Percentiles rank a stretch among this genome's conserved stretches.
Evolutionary conservation across 2,329 filamentous ascomycete species (phyloP).

Genomic region (Sporothrix variecibatus): DNA sequence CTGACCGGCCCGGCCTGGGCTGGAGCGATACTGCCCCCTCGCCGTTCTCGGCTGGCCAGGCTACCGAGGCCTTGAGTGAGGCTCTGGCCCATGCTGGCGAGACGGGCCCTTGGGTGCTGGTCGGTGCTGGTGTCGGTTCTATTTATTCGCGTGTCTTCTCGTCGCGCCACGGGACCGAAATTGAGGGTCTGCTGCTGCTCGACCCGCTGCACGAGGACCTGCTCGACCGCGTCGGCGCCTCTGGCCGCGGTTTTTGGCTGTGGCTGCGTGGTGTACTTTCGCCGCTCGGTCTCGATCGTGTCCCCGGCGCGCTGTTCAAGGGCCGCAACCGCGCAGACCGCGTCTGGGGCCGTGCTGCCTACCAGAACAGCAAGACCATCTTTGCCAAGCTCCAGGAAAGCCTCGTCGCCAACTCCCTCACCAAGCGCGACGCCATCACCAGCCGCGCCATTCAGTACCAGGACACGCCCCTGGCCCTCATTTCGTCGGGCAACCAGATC

Average conservation of each 20-base stretch:
- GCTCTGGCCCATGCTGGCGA: slow-evolving; percentile 79
- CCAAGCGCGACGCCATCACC: slow-evolving; percentile 76
- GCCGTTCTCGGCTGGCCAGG: slow-evolving; percentile 89
- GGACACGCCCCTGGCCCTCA: slow-evolving; percentile 74
- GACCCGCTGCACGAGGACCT: slow-evolving; percentile 89
- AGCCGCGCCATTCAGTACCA: slow-evolving; percentile 76
- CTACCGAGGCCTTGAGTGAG: slow-evolving; percentile 85
- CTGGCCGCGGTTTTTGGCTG: slow-evolving; percentile 75
- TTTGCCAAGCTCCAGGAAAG: slow-evolving; percentile 93
- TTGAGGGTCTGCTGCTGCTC: slow-evolving; percentile 79
- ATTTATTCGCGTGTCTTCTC: slow-evolving; percentile 92
- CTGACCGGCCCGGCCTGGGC: slow-evolving; percentile 85
- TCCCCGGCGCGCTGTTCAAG: slow-evolving; percentile 77
- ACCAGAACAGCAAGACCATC: slow-evolving; percentile 79
- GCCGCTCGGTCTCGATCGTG: slow-evolving; percentile 79
- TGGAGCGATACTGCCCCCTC: slow-evolving; percentile 92
- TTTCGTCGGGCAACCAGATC: slow-evolving; percentile 77
- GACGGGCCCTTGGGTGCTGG: slow-evolving; percentile 83
- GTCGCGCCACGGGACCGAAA: slow-evolving; percentile 72
- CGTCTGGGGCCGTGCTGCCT: slow-evolving; percentile 76
- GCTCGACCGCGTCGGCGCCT: slow-evolving; percentile 65
- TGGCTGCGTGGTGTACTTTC: slow-evolving; percentile 87
- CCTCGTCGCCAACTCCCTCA: slow-evolving; percentile 80
- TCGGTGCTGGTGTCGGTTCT: slow-evolving; percentile 82
- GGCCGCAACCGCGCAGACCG: slow-evolving; percentile 81